Base-by-base conservation (phyloP, 306 rosid species). In the Lupinus albus region DNA sequence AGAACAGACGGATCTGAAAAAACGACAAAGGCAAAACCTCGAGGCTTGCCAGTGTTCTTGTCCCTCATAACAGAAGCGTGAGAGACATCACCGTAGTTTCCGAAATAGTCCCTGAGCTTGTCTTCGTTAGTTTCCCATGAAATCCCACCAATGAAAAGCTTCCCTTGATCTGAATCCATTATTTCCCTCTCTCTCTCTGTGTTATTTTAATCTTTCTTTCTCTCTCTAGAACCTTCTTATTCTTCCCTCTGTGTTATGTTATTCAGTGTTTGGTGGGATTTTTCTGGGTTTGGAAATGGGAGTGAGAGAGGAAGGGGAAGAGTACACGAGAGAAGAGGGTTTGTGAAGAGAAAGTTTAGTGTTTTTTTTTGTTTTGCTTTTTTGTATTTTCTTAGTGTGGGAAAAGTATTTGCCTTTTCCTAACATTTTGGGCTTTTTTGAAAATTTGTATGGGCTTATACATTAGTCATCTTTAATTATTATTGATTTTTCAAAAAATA, bases 81-180 rank as follows among this genome's bases (percentile, higher is more conserved):
- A 75, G 81, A 13, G 33, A 92, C 93, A 6, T 92, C 93, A 28
- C 96, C 98, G 33, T 92, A 92, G 85, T 75, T 83, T 49, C 81
- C 49, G 30, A 92, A 92, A 71, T 92, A 86, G 60, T 89, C 93
- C 83, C 79, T 86, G 7, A 92, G 93, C 89, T 86, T 92, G 11
- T 92, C 98, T 78, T 92, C 95, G 7, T 80, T 70, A 5, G 98
- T 89, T 28, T 92, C 98, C 98, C 98, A 92, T 6, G 98, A 92
- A 74, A 89, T 87, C 76, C 98, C 98, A 42, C 98, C 96, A 67
- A 92, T 89, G 30, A 92, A 92, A 39, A 92, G 86, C 88, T 92
- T 92, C 1, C 98, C 96, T 64, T 86, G 98, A 92, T 92, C 98
- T 56, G 96, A 89, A 80, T 92, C 98, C 98, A 92, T 89, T 25